Evolutionary conservation across 1,284 basidiomycete species (phyloP).

Genomic region (Spongiforma sp.): DNA sequence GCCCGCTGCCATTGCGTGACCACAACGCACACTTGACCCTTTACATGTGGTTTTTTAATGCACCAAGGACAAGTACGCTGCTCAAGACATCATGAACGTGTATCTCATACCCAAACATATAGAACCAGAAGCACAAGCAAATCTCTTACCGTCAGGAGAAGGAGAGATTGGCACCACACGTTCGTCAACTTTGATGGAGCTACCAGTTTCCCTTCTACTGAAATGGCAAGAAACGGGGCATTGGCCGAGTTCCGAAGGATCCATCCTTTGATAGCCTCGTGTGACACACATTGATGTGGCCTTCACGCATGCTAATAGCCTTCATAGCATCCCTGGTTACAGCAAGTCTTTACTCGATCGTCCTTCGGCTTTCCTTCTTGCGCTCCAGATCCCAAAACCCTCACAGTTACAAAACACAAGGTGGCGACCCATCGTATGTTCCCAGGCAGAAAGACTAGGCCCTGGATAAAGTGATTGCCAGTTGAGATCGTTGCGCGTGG

Average conservation of each 20-base stretch:
- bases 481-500: too few species aligned
- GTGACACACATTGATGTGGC: too few species aligned
- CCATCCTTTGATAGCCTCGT: too few species aligned
- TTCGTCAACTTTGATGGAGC: too few species aligned
- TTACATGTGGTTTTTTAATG: neutral
- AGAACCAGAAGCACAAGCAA: neutral
- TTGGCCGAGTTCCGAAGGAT: too few species aligned
- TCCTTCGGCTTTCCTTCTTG: neutral
- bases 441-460: too few species aligned
- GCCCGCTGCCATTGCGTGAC: too few species aligned
- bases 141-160: neutral
- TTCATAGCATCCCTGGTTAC: neutral
- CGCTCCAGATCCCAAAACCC: neutral
- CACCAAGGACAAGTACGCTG: neutral
- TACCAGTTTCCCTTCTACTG: too few species aligned
- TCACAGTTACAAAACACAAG: neutral
- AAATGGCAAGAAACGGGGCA: too few species aligned
- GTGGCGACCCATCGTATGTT: neutral
- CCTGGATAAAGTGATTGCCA: neutral
- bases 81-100: neutral
- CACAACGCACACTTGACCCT: constrained; percentile 5
- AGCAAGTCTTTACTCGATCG: neutral
- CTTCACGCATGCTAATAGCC: too few species aligned
- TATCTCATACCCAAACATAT: too few species aligned
- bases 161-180: neutral